Percentiles rank a stretch among this genome's conserved stretches.
phyloP scores from a whole-genome alignment of 495 filamentous ascomycete species.

The Penicillium paradoxum region DNA sequence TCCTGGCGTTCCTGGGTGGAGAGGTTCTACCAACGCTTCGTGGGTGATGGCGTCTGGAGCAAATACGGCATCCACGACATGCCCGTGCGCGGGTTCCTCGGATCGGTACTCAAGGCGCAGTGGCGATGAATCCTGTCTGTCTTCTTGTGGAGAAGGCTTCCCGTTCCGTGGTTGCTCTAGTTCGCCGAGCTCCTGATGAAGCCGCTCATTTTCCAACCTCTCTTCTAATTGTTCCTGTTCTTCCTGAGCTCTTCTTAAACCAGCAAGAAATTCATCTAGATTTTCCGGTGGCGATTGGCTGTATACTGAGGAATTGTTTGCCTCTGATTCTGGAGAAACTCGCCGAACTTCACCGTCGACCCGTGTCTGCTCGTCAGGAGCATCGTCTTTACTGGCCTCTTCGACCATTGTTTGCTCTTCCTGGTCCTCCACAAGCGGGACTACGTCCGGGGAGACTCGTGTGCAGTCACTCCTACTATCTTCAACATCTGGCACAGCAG shows the following conservation, averaged over 20 bases:
- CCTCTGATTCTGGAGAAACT: not conserved
- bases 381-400: not conserved
- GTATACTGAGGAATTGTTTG: not conserved
- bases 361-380: not conserved
- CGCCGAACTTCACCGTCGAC: not conserved
- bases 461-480: constrained; percentile 3
- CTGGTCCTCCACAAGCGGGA: not conserved
- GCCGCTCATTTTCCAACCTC: not conserved
- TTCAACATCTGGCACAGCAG: not conserved
- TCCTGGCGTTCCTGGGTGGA: not conserved
- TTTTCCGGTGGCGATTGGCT: not conserved
- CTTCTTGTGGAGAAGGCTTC: not conserved
- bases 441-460: not conserved
- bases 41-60: not conserved
- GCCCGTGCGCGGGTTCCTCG: not conserved
- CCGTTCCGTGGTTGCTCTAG: not conserved
- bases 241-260: not conserved
- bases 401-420: not conserved
- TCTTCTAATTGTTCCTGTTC: constrained; percentile 2
- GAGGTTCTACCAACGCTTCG: not conserved
- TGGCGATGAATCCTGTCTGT: not conserved
- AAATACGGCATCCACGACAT: not conserved
- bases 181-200: not conserved
- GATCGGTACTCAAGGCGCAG: not conserved
- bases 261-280: constrained; percentile 1